Percentiles rank a stretch among this genome's conserved stretches.
Evolutionary conservation across 805 yeast species (phyloP).

Genomic region (Candida michaelii): DNA sequence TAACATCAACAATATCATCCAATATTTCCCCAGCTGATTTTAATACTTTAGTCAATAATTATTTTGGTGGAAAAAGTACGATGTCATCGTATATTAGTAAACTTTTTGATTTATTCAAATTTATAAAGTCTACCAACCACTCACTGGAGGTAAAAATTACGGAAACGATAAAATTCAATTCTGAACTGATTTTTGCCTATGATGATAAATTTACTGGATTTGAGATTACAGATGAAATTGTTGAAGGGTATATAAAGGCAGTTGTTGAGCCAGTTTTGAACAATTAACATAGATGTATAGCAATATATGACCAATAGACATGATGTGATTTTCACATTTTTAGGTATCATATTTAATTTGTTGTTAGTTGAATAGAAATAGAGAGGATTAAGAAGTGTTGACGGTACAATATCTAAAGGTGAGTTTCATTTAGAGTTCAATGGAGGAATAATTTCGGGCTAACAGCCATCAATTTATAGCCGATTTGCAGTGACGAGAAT

Average conservation of each 20-base stretch:
- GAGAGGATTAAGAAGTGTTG: too few species aligned
- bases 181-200: constrained; percentile 18
- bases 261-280: constrained; percentile 20
- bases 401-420: too few species aligned
- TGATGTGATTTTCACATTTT: too few species aligned
- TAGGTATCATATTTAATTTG: too few species aligned
- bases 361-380: too few species aligned
- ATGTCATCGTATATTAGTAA: constrained; percentile 21
- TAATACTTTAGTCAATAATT: constrained; percentile 19
- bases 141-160: constrained; percentile 16
- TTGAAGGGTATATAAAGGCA: constrained; percentile 23
- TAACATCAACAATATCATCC: constrained; percentile 10
- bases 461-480: too few species aligned
- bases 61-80: constrained; percentile 28
- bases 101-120: constrained; percentile 24
- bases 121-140: constrained; percentile 16
- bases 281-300: background rate
- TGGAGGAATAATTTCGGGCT: too few species aligned
- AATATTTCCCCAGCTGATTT: constrained; percentile 10
- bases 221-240: constrained; percentile 16
- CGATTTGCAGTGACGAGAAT: too few species aligned
- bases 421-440: too few species aligned
- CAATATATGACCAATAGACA: background rate
- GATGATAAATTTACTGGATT: constrained; percentile 21
- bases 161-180: constrained; percentile 15